Conservation (phyloP, 805 yeast species). For the Candida tammaniensis region DNA sequence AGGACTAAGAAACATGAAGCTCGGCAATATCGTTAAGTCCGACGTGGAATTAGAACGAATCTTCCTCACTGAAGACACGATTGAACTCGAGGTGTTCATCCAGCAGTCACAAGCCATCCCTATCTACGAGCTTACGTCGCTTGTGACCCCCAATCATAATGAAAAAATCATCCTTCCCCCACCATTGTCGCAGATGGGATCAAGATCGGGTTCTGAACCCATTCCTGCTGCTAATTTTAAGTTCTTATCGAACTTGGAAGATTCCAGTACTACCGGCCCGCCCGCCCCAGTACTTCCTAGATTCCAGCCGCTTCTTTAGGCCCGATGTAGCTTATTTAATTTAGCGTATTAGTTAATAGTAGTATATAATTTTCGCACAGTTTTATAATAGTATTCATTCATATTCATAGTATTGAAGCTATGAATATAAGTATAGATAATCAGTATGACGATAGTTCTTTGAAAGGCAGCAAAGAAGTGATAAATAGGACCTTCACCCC, state of each 20-base stretch:
- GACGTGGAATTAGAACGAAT: slow-evolving; percentile 40
- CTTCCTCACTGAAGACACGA: slow-evolving; percentile 25
- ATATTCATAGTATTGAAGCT: no score
- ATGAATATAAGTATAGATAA: no score
- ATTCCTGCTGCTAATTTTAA: slow-evolving; percentile 13
- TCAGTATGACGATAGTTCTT: no score
- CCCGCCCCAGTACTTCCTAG: slow-evolving; percentile 27
- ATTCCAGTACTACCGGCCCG: slow-evolving; percentile 16
- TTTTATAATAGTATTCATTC: no score
- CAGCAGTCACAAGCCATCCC: slow-evolving; percentile 34
- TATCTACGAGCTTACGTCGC: slow-evolving; percentile 34
- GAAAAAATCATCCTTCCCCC: slow-evolving; percentile 34
- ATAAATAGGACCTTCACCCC: no score
- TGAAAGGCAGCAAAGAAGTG: no score
- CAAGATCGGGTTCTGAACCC: slow-evolving; percentile 10
- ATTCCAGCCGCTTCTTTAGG: slow-evolving; percentile 30
- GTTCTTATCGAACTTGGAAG: slow-evolving; percentile 21
- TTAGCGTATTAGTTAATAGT: no score
- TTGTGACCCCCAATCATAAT: slow-evolving; percentile 23
- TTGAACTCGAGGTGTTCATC: slow-evolving; percentile 37
- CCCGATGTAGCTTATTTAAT: no score
- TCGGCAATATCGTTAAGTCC: slow-evolving; percentile 24
- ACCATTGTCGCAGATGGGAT: slow-evolving; percentile 18
- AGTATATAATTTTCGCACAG: no score
- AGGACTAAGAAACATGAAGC: slow-evolving; percentile 24